Base-by-base conservation (phyloP, 2,329 filamentous ascomycete species). In the Verticillium isaacii region DNA sequence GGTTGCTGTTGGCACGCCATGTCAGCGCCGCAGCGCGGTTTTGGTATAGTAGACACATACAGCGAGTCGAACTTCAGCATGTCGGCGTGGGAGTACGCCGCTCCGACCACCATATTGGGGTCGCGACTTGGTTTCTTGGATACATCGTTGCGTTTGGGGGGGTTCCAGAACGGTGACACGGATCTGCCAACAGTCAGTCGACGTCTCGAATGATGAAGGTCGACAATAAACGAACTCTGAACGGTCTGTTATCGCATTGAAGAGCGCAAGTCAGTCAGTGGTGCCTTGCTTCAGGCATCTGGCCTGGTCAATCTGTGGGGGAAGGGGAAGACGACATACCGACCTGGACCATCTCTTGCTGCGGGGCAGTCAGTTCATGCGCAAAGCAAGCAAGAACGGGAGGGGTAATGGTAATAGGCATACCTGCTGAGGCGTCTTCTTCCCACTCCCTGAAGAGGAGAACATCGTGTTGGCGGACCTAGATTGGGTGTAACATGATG, bases 291-390 rank as follows among this genome's bases (percentile, higher is more conserved):
- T 34, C 54, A 56, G 25, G 29, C 14, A n/a, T 50, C n/a, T 50
- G 45, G 45, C 19, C 45, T 50, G n/a, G 19, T 50, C 45, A 25
- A n/a, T 56, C 54, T 9, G 11, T n/a, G 29, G 54, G 14, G 32
- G 50, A 34, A 34, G 36, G 58, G 57, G 58, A 58, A 14, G 29
- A 54, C 59, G 54, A 82, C 83, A 72, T 89, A 98, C 95, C 94
- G 82, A 99, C 93, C 90, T 99, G 94, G 70, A 97, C 92, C 95
- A 99, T 99, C 85, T 99, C 95, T 92, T 98, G 82, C 75, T 69
- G 74, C 71, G 70, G 72, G 73, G 73, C 68, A 68, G 73, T 77
- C 68, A 77, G 72, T 68, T 70, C 66, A 66, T 63, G 64, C 60
- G 62, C 54, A 34, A n/a, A 32, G 12, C 25, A 32, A 32, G 52